Evolutionary conservation across 148 eudicot species (phyloP), one percentile per base, ranked within the genome.

Genomic region (Silene uniflora): DNA sequence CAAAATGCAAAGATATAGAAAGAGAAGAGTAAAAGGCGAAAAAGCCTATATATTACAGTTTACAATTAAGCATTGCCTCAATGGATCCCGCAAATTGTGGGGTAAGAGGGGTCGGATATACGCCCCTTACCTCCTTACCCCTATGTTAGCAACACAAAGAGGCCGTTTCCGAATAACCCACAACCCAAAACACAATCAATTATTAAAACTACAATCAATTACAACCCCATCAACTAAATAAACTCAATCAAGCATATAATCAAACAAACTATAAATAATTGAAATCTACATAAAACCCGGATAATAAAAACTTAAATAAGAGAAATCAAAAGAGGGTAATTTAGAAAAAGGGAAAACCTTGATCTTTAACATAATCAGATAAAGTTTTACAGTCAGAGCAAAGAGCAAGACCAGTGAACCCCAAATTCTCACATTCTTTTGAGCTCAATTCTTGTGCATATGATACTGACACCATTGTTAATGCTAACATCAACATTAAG

Each of bases 381-480:
- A 93, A 85, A 16, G 96, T 79, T 79, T 87, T 91, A 78, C 98
- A 93, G 47, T 93, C 96, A 44, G 98, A 93, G 77, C 98, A 93
- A 39, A 93, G 90, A 56, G 96, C 88, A 23, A 89, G 92, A 29
- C 98, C 98, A 1, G 93, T 91, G 47, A 93, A 93, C 56, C 98
- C 98, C 63, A 93, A 74, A 72, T 75, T 84, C 77, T 91, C 98
- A 77, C 98, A 93, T 72, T 91, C 92, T 64, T 86, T 86, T 9
- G 88, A 56, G 85, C 89, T 91, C 42, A 93, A 63, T 46, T 89
- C 82, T 62, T 92, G 85, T 19, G 87, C 89, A 70, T 66, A 27
- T 46, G 76, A 79, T 0, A 70, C 52, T 67, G 62, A 24, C 68
- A 39, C 76, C 79, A 75, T 71, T 47, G 63, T 55, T 46, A 67